Evolutionary conservation across 2,329 filamentous ascomycete species (phyloP), one percentile per base, ranked within the genome.

Genomic region (Diaporthe aspalathi): DNA sequence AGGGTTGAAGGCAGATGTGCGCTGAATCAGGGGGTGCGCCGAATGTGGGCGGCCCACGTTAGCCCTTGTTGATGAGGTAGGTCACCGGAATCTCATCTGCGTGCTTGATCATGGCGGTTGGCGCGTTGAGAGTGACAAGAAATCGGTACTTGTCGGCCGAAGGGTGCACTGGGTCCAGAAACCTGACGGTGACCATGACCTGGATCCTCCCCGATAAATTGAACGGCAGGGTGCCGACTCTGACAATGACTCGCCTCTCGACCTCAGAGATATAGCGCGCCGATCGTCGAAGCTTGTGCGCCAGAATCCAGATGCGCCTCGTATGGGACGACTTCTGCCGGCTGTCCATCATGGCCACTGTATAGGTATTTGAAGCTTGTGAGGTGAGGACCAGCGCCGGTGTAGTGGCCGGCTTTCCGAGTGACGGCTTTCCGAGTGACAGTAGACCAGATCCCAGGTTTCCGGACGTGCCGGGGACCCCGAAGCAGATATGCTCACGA

Each of bases 11-110:
- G n/a, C n/a, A n/a, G n/a, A n/a, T n/a, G n/a, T n/a, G n/a, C n/a
- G n/a, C n/a, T n/a, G n/a, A n/a, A n/a, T n/a, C n/a, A n/a, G n/a
- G n/a, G n/a, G n/a, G n/a, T n/a, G n/a, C n/a, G n/a, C n/a, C n/a
- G n/a, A n/a, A n/a, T n/a, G n/a, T n/a, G n/a, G n/a, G n/a, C n/a
- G n/a, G n/a, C n/a, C n/a, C n/a, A n/a, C n/a, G n/a, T n/a, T 98
- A 95, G 29, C 95, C 95, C 82, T 98, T 98, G 84, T 99, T 99
- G 22, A 99, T n/a, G n/a, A n/a, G 88, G 79, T 99, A 99, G 0
- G 95, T 98, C n/a, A 98, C 90, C 0, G 96, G 96, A 29, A 98
- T 97, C 80, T 98, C 95, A 72, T 97, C 93, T 1, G 90, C 83
- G 73, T 94, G 91, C 80, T 93, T 97, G 78, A 97, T 92, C 96